These are phyloP conservation scores for Endocladia muricata DNA, from an alignment of 31 red algal genomes.

Conservation along the genomic window DNA sequence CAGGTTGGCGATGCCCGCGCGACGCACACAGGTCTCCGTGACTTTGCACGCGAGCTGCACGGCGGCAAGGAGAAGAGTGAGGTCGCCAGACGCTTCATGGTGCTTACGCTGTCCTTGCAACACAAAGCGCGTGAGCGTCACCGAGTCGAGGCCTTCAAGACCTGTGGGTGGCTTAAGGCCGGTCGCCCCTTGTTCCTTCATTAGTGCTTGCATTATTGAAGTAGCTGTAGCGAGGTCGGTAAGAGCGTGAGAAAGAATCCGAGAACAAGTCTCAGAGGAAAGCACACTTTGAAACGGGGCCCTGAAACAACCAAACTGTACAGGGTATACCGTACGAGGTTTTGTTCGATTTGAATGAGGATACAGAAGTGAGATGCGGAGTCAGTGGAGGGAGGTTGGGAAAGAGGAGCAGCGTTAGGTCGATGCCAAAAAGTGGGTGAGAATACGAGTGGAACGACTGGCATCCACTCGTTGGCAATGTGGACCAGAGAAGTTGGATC, in stretches of 20 bases:
- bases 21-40: slow-evolving; percentile 87
- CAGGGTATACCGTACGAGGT: no score
- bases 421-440: not conserved
- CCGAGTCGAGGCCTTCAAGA: slow-evolving; percentile 89
- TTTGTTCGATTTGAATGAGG: no score
- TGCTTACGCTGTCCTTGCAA: slow-evolving; percentile 88
- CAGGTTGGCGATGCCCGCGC: slow-evolving; percentile 96
- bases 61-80: slow-evolving; percentile 88
- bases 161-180: slow-evolving; percentile 76
- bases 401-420: not conserved
- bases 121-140: slow-evolving; percentile 97
- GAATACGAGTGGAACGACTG: not conserved
- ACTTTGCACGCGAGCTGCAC: slow-evolving; percentile 98
- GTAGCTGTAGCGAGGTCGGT: not conserved
- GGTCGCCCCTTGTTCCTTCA: slow-evolving; percentile 20
- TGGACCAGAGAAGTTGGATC: no score
- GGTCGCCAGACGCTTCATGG: slow-evolving; percentile 83
- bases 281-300: no score
- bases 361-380: not conserved
- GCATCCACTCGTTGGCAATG: no score
- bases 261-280: no score
- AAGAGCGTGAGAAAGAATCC: not conserved
- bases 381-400: not conserved
- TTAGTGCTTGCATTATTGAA: slow-evolving; percentile 42
- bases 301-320: no score